Conservation (phyloP, 371 early-diverging fungal species). For the Rhizomucor miehei region DNA sequence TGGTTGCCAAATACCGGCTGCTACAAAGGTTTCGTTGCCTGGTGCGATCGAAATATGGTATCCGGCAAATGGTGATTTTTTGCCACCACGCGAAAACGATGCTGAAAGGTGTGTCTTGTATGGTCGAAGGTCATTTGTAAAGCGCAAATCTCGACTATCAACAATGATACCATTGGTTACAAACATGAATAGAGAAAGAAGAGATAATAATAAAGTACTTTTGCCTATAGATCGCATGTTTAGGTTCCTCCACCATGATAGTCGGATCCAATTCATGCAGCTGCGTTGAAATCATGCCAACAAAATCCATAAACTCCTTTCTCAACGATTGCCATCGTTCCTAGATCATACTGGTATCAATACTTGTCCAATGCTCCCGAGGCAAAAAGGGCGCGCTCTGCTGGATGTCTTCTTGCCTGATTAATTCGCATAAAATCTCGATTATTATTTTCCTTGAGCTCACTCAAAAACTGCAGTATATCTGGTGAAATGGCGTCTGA, state of each 20-base stretch:
- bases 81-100: constrained; percentile 48
- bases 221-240: constrained; percentile 49
- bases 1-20: constrained; percentile 51
- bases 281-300: constrained; percentile 39
- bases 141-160: constrained; percentile 53
- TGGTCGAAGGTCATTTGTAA: constrained; percentile 54
- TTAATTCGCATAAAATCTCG: constrained; percentile 49
- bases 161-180: background rate
- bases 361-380: too few relatives aligned
- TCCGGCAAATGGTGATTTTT: constrained; percentile 45
- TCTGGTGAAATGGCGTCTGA: constrained; percentile 54
- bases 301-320: constrained; percentile 53
- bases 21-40: constrained; percentile 33
- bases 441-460: constrained; percentile 49
- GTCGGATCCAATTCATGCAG: constrained; percentile 45
- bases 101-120: constrained; percentile 51
- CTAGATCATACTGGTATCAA: constrained; percentile 5
- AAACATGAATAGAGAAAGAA: too few relatives aligned
- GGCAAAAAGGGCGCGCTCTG: too few relatives aligned
- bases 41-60: constrained; percentile 47
- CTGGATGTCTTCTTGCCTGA: constrained; percentile 15
- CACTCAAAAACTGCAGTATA: constrained; percentile 45
- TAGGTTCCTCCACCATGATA: constrained; percentile 42
- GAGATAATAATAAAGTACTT: constrained; percentile 25
- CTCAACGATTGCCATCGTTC: constrained; percentile 35